A percentile compares a stretch with the other conserved stretches of the same genome.
Conservation (phyloP, 2,329 filamentous ascomycete genomes). For the Fusarium clavum region DNA sequence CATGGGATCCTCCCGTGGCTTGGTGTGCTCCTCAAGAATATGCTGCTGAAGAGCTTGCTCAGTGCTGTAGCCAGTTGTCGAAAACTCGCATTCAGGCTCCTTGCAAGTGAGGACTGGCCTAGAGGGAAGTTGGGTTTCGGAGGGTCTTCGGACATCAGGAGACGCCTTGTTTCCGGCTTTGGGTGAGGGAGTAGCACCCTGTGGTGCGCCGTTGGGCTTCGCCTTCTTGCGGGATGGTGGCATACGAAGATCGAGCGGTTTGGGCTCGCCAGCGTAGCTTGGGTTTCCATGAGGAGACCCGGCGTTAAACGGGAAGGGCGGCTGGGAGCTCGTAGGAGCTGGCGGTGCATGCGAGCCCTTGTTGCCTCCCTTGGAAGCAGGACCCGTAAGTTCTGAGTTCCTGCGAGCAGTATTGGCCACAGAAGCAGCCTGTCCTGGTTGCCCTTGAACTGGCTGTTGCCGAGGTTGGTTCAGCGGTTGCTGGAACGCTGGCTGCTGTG, state of each 20-base stretch:
- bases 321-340: slow-evolving; percentile 67
- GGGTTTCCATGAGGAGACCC: slow-evolving; percentile 71
- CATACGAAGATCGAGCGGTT: slow-evolving; percentile 67
- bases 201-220: slow-evolving; percentile 59
- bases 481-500: slow-evolving; percentile 50
- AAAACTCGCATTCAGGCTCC: slow-evolving; percentile 66
- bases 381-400: slow-evolving; percentile 58
- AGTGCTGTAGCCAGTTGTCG: slow-evolving; percentile 61
- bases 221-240: slow-evolving; percentile 69
- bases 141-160: slow-evolving; percentile 56
- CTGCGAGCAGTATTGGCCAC: slow-evolving; percentile 64
- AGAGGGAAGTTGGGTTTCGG: slow-evolving; percentile 48
- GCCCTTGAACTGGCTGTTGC: slow-evolving; percentile 36
- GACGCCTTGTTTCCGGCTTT: slow-evolving; percentile 61
- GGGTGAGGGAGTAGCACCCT: slow-evolving; percentile 59
- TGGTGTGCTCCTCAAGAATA: slow-evolving; percentile 68
- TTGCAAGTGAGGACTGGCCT: slow-evolving; percentile 63
- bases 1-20: slow-evolving; percentile 65
- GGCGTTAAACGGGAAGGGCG: slow-evolving; percentile 67
- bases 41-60: slow-evolving; percentile 67
- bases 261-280: slow-evolving; percentile 63
- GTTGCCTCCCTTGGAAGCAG: slow-evolving; percentile 52
- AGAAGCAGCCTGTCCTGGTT: slow-evolving; percentile 47
- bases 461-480: slow-evolving; percentile 50
- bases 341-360: slow-evolving; percentile 64